A percentile compares a stretch with the other conserved stretches of the same genome.
These are phyloP conservation scores for Pseudogymnoascus sp. DNA, from an alignment of 2,329 filamentous ascomycete genomes.

Conservation along the genomic window DNA sequence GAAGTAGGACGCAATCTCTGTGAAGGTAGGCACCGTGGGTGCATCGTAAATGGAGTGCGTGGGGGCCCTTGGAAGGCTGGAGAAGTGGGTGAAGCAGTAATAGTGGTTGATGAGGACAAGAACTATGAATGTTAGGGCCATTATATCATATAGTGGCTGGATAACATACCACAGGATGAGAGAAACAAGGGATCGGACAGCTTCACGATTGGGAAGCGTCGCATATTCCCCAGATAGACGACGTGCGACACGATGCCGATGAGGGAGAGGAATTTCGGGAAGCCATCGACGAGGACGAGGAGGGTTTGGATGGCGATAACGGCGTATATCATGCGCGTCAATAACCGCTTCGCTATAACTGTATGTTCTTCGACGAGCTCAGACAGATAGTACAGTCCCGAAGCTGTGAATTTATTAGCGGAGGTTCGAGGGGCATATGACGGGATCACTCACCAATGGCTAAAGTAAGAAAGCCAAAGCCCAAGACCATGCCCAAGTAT, in stretches of 20 bases:
- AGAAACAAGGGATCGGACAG: slow-evolving; percentile 82
- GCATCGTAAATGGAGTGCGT: slow-evolving; percentile 53
- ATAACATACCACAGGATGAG: slow-evolving; percentile 61
- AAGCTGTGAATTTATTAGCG: slow-evolving; percentile 46
- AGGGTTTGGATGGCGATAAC: slow-evolving; percentile 67
- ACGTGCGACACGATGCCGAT: slow-evolving; percentile 74
- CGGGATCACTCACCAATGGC: slow-evolving; percentile 61
- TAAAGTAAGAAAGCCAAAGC: slow-evolving; percentile 89
- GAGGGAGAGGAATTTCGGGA: slow-evolving; percentile 65
- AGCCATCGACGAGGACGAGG: slow-evolving; percentile 73
- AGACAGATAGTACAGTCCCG: slow-evolving; percentile 96
- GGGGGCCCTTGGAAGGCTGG: slow-evolving; percentile 49
- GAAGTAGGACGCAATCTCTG: slow-evolving; percentile 92
- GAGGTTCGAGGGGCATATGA: not conserved
- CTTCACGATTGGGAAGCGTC: slow-evolving; percentile 66
- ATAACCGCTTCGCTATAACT: slow-evolving; percentile 78
- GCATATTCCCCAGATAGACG: slow-evolving; percentile 82
- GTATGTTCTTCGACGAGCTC: slow-evolving; percentile 98
- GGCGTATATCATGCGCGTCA: slow-evolving; percentile 75
- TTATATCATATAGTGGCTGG: slow-evolving; percentile 10
- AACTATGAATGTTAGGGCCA: slow-evolving; percentile 33
- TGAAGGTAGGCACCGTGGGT: slow-evolving; percentile 61
- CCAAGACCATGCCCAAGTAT: slow-evolving; percentile 76
- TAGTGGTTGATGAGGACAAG: slow-evolving; percentile 88
- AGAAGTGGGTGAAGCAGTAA: slow-evolving; percentile 93